Base-by-base conservation (phyloP, 1,284 basidiomycete genomes). In the Sporisorium reilianum region DNA sequence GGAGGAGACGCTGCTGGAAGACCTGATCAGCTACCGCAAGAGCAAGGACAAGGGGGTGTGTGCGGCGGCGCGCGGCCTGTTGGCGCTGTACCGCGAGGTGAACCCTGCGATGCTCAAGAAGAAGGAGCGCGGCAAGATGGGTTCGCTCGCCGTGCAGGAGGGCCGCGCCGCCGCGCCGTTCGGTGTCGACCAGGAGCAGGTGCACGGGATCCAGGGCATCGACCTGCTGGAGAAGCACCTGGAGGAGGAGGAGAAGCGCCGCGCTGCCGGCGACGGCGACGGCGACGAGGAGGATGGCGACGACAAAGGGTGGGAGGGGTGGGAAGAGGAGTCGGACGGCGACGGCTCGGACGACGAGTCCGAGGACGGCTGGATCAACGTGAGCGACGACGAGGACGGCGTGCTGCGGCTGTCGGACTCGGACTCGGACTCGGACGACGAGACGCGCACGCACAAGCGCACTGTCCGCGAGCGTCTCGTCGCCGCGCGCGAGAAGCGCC, bases 31-130 rank as follows among this genome's bases (percentile, higher is more conserved):
- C 85, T 99, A 99, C 86, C 89, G 91, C 80, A 97, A 95, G 87
- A 95, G 93, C 77, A 91, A 92, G 77, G 96, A 98, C 85, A 99
- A 99, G 87, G 90, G 92, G 5, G 95, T 98, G 23, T 91, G 91
- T 12, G 90, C 93, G 12, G 95, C 93, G 32, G 90, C 94, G 1
- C 88, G 97, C 40, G 93, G 95, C 40, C 85, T 99, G 56, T 86
- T 99, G 60, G 92, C 93, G 81, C 87, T 99, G n/a, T 99, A 94
- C 87, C 89, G 97, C 36, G 96, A 98, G 79, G 93, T 97, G 67
- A 98, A 98, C 85, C 97, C 97, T 0, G 91, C 90, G 2, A 89
- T 99, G 90, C 88, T 99, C 78, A 95, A 93, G 86, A 89, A 91
- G 66, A 88, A 93, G 61, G 96, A 99, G 84, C 87, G 95, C 10